Base-by-base conservation (phyloP, 2,329 filamentous ascomycete genomes). In the Cladosporium oxysporum region DNA sequence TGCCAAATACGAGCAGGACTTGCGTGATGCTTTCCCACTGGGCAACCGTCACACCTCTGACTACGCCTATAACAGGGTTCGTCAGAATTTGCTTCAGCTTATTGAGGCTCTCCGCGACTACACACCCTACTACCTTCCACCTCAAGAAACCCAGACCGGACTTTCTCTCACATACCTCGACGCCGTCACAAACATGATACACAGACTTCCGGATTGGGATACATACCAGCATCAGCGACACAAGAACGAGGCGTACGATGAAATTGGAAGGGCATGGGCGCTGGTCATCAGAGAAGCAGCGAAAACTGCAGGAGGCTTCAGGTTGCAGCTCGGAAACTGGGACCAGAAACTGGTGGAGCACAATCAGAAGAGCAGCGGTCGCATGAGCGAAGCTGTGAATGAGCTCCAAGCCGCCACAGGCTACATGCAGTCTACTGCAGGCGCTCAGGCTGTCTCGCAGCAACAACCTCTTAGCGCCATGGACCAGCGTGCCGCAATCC, bases 171-270 rank as follows among this genome's bases (percentile, higher is more conserved):
- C 89, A 73, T 99, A 93, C 75, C 86, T 99, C 28, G 92, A 99
- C 71, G 90, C 90, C 55, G 94, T 91, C 66, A 99, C 95, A 35
- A 89, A 94, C 70, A 87, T 98, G 65, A 91, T 98, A 65, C 93
- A 99, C 78, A 85, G 89, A 47, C 84, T 99, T 52, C 95, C 95
- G 3, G 87, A 96, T 74, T 99, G 93, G 93, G 91, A 95, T 71
- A 92, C 89, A 53, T 91, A 90, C 67, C 88, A 92, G 69, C 91
- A 97, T 80, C 93, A 93, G 70, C 87, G 97, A 72, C 92, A 96
- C 82, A 97, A 97, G 79, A 90, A 97, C 71, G 92, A 92, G 69
- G 93, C 94, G 7, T 99, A 99, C 76, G 94, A 99, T 74, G 95
- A 98, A 76, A 93, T 99, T 69, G 90, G 92, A 29, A 92, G 90